These are phyloP conservation scores for Dysphania ambrosioides DNA, from an alignment of 148 eudicot species.

Conservation along the genomic window DNA sequence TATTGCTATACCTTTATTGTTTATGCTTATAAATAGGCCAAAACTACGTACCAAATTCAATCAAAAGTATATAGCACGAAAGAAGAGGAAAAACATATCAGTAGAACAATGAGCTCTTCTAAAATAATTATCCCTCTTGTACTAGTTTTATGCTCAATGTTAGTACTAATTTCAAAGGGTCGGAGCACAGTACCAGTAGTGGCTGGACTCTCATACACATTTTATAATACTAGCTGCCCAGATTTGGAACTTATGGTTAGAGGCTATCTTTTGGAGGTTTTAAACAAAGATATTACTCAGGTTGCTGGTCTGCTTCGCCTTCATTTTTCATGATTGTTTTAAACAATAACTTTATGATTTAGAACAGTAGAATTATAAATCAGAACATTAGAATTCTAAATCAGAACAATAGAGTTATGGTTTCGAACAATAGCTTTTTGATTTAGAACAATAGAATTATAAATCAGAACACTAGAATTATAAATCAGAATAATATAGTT, in stretches of 20 bases:
- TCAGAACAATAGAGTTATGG: too few relatives aligned
- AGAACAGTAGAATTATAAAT: too few relatives aligned
- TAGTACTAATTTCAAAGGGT: not conserved
- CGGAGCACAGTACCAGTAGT: conserved; percentile 13
- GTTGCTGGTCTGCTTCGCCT: conserved; percentile 18
- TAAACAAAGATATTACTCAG: conserved; percentile 35
- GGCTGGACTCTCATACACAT: conserved; percentile 37
- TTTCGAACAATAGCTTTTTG: too few relatives aligned
- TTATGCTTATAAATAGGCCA: not conserved
- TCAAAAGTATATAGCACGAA: not conserved
- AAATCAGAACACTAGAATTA: too few relatives aligned
- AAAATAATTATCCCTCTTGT: not conserved
- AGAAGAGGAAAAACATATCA: not conserved
- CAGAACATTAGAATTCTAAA: too few relatives aligned
- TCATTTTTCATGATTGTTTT: not conserved
- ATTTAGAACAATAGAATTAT: too few relatives aligned
- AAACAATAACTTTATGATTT: too few relatives aligned
- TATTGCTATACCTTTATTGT: not conserved
- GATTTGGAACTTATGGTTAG: conserved; percentile 36
- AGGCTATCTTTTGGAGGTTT: conserved; percentile 33
- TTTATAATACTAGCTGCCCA: conserved; percentile 36
- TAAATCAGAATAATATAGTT: too few relatives aligned
- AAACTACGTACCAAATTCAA: not conserved
- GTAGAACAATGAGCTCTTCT: not conserved
- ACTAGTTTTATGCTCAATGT: not conserved